phyloP scores from a whole-genome alignment of 768 basidiomycete genomes.

The Agaricus blazei region DNA sequence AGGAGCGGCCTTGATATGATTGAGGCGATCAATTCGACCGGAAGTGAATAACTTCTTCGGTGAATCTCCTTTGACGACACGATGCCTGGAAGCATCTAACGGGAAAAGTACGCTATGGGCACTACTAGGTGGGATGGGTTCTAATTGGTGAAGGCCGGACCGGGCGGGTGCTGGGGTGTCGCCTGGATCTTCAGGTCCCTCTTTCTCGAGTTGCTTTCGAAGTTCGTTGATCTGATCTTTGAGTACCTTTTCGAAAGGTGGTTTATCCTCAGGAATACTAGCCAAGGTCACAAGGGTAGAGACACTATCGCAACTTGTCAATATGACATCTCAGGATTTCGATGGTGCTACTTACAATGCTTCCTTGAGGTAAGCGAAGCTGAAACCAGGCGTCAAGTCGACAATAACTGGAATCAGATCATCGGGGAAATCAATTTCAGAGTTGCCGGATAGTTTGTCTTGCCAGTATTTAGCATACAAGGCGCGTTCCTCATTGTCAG shows the following conservation, averaged over 20 bases:
- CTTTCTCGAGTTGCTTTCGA: constrained; percentile 61
- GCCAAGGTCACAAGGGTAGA: constrained; percentile 68
- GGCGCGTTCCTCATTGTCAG: constrained; percentile 54
- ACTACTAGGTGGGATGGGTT: background rate
- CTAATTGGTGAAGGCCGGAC: constrained; percentile 16
- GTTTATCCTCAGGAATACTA: constrained; percentile 42
- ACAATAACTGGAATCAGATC: constrained; percentile 56
- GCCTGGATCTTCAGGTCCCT: background rate
- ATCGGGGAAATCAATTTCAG: constrained; percentile 64
- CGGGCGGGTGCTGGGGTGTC: constrained; percentile 15
- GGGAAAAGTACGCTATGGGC: constrained; percentile 16
- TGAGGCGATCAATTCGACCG: background rate
- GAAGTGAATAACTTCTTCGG: background rate
- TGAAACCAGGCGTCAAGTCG: constrained; percentile 58
- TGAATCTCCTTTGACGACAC: background rate
- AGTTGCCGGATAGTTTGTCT: constrained; percentile 60
- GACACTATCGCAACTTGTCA: constrained; percentile 39
- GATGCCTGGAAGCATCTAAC: constrained; percentile 10
- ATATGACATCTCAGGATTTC: background rate
- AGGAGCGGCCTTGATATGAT: too few relatives aligned
- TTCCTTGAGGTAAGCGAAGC: constrained; percentile 87
- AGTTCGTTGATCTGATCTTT: constrained; percentile 57
- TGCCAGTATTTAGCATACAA: constrained; percentile 81
- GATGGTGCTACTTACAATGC: constrained; percentile 58
- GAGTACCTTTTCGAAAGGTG: constrained; percentile 45